Base-by-base conservation (phyloP, 2,329 filamentous ascomycete species). In the Aspergillus cejpii region DNA sequence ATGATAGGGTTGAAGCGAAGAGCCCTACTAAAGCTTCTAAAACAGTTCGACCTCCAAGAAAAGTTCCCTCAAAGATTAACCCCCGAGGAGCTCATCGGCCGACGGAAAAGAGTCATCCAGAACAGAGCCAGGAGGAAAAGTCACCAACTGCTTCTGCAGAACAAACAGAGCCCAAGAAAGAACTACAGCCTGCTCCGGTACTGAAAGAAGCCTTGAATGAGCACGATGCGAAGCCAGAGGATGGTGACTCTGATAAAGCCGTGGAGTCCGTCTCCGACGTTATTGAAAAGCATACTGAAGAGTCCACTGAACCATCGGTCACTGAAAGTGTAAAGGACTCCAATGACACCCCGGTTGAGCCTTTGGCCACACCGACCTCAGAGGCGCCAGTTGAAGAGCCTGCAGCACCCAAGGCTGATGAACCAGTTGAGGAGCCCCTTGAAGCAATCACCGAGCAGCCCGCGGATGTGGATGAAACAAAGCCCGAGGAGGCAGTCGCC, bases 1-100 rank as follows among this genome's bases (percentile, higher is more conserved):
- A 74, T 39, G 73, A 75, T 12, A 73, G 71, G 51, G 44, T 67
- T 4, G 71, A 74, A 20, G 39, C 59, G 3, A 69, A 65, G 48
- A 67, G 63, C 38, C 67, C 68, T 27, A 65, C 69, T 5, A 63
- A 61, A 44, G 33, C 53, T 17, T 50, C 50, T 14, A 53, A 54
- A 26, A 38, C 55, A 12, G 44, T 59, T 34, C 49, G 52, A 17
- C 50, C 59, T 27, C 50, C 56, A 10, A 54, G 56, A 23, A 53
- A 53, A 33, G 57, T 55, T 7, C 49, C 51, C 28, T 57, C 53
- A 7, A 64, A 55, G 44, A 40, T 51, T 7, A 47, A 58, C 6
- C 55, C 56, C 6, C 56, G 52, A n/a, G 29, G 44, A 11, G 20
- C 46, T 6, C 44, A 49, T 11, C 52, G 53, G 1, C 50, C 57